Base-by-base conservation (phyloP, 2,329 filamentous ascomycete genomes). In the Cyphellophora attinorum region DNA sequence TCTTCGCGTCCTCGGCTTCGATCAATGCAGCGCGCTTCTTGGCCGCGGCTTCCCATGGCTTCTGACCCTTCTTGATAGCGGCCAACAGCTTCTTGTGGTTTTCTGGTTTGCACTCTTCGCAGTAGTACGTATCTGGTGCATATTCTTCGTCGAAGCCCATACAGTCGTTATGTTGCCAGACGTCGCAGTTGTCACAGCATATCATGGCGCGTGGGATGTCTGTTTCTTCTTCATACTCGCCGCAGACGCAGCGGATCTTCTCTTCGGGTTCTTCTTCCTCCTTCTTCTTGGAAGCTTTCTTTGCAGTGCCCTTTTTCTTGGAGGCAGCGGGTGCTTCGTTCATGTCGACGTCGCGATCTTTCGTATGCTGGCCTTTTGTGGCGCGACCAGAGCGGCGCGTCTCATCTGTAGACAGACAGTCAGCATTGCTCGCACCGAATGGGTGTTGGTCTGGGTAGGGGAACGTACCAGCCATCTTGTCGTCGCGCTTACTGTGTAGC, bases 121-220 rank as follows among this genome's bases (percentile, higher is more conserved):
- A 98, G 60, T 81, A 93, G 64, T 98, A 98, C 58, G 83, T 72
- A 41, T 82, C 82, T 18, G 83, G 81, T 39, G 88, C 62, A 38
- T 72, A 82, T 19, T 79, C 75, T 49, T 83, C 85, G 30, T 80
- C 76, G 51, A 95, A 75, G 34, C 85, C 85, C 68, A 98, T 85
- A 56, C 91, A 98, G 44, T 93, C 80, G 53, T 95, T 95, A 61
- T 98, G 91, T 61, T 98, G 91, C 91, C 91, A 98, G 27, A 81
- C 89, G 31, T 76, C 77, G 60, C 91, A 98, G 30, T 74, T 76
- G 59, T 98, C 91, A 65, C 91, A 98, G 41, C 83, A 85, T 51
- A 98, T 94, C 86, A 93, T 96, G 34, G 86, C 79, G 50, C 91
- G 81, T 46, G 82, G 84, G 11, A 84, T 79, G 48, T 93, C 84